A percentile compares a stretch with the other conserved stretches of the same genome.
Conservation (phyloP, 2,329 filamentous ascomycete genomes). For the Cladophialophora psammophila region DNA sequence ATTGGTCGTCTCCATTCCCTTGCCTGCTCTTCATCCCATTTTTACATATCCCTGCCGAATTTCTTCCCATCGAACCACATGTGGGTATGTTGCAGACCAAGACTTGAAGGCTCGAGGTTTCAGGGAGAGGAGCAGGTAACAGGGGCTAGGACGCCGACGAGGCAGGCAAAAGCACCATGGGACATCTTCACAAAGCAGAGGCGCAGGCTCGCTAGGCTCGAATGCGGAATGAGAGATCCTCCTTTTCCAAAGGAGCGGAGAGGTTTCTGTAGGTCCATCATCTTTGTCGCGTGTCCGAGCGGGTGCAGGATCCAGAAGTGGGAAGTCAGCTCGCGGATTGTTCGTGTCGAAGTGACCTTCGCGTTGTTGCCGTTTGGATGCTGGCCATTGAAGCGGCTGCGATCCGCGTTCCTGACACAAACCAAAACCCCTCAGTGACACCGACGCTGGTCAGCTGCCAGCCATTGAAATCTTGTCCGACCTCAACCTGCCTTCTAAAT, state of each 20-base stretch:
- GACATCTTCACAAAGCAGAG: neutral
- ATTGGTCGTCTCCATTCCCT: neutral
- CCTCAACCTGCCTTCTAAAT: neutral
- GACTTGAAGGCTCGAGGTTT: neutral
- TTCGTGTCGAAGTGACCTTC: neutral
- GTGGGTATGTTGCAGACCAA: neutral
- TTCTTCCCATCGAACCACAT: neutral
- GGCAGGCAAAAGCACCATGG: neutral
- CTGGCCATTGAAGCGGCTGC: neutral
- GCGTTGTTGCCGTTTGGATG: neutral
- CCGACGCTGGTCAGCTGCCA: neutral
- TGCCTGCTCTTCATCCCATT: neutral
- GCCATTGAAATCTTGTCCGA: neutral
- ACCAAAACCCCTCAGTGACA: neutral
- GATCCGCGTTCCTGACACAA: neutral
- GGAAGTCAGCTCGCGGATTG: neutral
- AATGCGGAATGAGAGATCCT: neutral
- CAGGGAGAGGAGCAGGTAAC: neutral
- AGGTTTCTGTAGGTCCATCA: neutral
- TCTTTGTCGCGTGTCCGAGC: neutral
- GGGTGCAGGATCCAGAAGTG: neutral
- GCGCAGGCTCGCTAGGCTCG: neutral
- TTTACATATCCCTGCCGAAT: neutral
- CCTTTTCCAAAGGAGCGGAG: neutral
- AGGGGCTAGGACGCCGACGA: neutral